phyloP scores from a whole-genome alignment of 768 basidiomycete species.

The Lentinula guzmanii region DNA sequence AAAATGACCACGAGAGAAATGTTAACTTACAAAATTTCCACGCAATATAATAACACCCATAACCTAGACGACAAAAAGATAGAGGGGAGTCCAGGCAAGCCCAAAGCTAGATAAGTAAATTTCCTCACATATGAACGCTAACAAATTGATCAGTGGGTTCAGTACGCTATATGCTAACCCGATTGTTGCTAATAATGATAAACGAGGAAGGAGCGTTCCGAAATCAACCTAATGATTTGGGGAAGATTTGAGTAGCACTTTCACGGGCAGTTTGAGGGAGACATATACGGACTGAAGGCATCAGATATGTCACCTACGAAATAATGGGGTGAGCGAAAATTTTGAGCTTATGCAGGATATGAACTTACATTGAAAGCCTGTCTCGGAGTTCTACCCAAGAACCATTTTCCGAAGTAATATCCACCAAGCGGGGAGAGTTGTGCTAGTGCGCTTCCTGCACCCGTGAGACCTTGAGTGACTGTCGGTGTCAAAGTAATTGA shows the following conservation, averaged over 20 bases:
- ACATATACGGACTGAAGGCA: constrained; percentile 39
- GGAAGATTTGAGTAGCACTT: not conserved
- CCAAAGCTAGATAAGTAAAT: not conserved
- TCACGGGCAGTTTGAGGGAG: not conserved
- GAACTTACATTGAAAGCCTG: constrained; percentile 39
- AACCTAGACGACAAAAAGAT: constrained; percentile 22
- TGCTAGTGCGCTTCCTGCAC: constrained; percentile 45
- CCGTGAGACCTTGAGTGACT: constrained; percentile 49
- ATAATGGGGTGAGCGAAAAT: not conserved
- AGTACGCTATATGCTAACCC: constrained; percentile 56
- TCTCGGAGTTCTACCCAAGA: constrained; percentile 63
- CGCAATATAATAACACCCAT: constrained; percentile 51
- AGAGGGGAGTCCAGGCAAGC: not conserved
- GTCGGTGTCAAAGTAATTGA: not conserved
- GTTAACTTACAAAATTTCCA: constrained; percentile 47
- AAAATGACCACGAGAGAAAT: not conserved
- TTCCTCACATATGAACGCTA: constrained; percentile 49
- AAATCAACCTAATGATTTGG: constrained; percentile 35
- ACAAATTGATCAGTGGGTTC: constrained; percentile 59
- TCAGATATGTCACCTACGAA: constrained; percentile 39
- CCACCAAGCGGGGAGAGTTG: constrained; percentile 48
- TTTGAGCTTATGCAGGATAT: not conserved
- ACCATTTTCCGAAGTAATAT: constrained; percentile 58
- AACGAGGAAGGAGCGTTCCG: constrained; percentile 39
- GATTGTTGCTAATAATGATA: constrained; percentile 49